phyloP scores from a whole-genome alignment of 139 green algal genomes.

The Chlorella vulgaris region DNA sequence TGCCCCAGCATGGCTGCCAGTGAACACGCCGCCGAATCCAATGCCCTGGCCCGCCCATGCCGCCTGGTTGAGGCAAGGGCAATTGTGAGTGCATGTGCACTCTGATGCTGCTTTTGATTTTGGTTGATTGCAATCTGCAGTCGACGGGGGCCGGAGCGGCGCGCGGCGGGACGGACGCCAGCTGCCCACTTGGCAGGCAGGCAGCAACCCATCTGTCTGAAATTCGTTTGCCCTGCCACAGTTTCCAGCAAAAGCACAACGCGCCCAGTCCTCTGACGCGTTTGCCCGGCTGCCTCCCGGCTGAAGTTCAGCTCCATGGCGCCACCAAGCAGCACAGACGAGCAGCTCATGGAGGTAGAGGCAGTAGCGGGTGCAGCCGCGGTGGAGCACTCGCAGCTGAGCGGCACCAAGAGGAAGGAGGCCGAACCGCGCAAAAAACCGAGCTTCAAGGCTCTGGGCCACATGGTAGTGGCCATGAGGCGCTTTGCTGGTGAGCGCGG shows the following conservation, averaged over 20 bases:
- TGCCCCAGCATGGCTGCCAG: no score
- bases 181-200: no score
- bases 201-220: not conserved
- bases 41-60: no score
- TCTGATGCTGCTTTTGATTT: no score
- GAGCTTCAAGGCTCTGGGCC: constrained; percentile 50
- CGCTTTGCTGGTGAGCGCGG: constrained; percentile 52
- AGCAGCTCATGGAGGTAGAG: not conserved
- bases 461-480: constrained; percentile 63
- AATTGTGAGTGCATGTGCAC: no score
- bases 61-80: no score
- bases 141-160: no score
- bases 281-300: no score
- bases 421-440: not conserved
- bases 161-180: no score
- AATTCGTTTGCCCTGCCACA: not conserved
- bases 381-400: not conserved
- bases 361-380: not conserved
- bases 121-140: no score
- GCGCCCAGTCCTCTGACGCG: no score
- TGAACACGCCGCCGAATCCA: no score
- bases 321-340: not conserved
- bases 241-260: not conserved
- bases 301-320: not conserved
- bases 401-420: constrained; percentile 12